These are phyloP conservation scores for Fusarium robinianum DNA, from an alignment of 2,329 filamentous ascomycete species.

Conservation along the genomic window DNA sequence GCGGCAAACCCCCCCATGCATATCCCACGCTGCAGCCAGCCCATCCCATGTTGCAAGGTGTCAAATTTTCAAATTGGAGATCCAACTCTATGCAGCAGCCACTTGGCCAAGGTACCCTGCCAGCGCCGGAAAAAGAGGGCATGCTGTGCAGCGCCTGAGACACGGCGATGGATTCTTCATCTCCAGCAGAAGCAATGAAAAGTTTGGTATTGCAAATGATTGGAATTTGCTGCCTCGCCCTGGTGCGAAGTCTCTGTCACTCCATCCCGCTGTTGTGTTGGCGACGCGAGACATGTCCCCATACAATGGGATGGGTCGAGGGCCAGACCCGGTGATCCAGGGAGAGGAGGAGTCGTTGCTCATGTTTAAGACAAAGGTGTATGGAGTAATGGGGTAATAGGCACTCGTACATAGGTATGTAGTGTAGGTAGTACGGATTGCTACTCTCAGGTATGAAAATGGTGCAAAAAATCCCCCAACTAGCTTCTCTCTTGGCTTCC, in stretches of 20 bases:
- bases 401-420: too few species aligned
- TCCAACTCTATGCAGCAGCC: slow-evolving; percentile 11
- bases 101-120: slow-evolving; percentile 7
- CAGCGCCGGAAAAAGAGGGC: slow-evolving; percentile 5
- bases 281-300: too few species aligned
- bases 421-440: too few species aligned
- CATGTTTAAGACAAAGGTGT: too few species aligned
- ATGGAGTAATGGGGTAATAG: too few species aligned
- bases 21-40: slow-evolving; percentile 16
- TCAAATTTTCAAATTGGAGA: slow-evolving; percentile 11
- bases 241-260: background rate
- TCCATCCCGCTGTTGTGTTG: too few species aligned
- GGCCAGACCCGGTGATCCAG: too few species aligned
- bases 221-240: background rate
- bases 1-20: background rate
- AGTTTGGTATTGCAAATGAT: slow-evolving; percentile 25
- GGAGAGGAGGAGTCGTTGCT: too few species aligned
- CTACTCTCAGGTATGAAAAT: too few species aligned
- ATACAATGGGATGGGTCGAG: too few species aligned
- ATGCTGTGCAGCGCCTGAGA: slow-evolving; percentile 18
- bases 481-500: background rate
- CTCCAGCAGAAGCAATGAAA: slow-evolving; percentile 20
- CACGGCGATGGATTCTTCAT: slow-evolving; percentile 11
- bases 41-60: slow-evolving; percentile 15
- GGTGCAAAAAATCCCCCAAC: too few species aligned